phyloP scores from a whole-genome alignment of 106 monocot species.

The Gastrodia elata region DNA sequence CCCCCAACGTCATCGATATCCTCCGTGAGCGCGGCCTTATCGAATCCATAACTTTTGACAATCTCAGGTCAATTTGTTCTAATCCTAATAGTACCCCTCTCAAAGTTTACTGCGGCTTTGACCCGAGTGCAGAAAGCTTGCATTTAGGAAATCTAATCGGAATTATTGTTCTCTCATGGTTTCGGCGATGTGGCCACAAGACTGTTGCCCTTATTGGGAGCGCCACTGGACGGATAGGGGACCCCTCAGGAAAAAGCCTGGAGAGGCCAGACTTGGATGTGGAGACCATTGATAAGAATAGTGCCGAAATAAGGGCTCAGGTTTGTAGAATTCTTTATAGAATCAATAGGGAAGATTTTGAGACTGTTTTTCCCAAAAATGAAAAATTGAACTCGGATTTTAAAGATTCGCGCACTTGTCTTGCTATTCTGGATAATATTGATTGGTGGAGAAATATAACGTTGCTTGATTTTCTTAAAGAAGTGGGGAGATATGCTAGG shows the following conservation, averaged over 20 bases:
- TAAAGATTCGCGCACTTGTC: not conserved
- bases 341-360: not conserved
- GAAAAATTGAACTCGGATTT: constrained; percentile 11
- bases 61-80: constrained; percentile 31
- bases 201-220: constrained; percentile 71
- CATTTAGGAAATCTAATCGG: constrained; percentile 85
- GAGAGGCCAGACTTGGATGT: constrained; percentile 74
- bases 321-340: constrained; percentile 38
- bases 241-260: constrained; percentile 79
- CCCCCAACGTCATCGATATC: constrained; percentile 51
- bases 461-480: constrained; percentile 65
- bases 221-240: constrained; percentile 82
- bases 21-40: constrained; percentile 71
- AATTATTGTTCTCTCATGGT: constrained; percentile 80
- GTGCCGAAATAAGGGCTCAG: constrained; percentile 24
- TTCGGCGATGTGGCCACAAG: constrained; percentile 64
- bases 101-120: constrained; percentile 87
- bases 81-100: constrained; percentile 16
- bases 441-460: constrained; percentile 83
- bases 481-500: constrained; percentile 71
- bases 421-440: constrained; percentile 58
- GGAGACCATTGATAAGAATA: constrained; percentile 47
- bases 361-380: constrained; percentile 7
- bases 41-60: constrained; percentile 64
- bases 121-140: constrained; percentile 92